These are phyloP conservation scores for Pseudozyma thailandica DNA, from an alignment of 1,284 basidiomycete genomes.

Conservation along the genomic window DNA sequence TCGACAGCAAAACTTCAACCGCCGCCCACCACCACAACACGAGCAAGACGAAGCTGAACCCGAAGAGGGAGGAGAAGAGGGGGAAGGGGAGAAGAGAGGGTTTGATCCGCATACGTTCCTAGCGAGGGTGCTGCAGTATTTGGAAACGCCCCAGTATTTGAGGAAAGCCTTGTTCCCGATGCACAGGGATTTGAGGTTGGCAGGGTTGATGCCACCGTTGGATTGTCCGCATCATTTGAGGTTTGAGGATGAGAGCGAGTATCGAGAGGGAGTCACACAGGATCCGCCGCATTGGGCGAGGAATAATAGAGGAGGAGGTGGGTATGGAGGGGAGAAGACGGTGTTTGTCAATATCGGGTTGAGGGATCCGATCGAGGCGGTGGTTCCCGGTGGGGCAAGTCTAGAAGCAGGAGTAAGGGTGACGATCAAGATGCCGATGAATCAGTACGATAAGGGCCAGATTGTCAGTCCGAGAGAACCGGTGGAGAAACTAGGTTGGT, in stretches of 20 bases:
- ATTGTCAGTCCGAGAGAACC: conserved; percentile 64
- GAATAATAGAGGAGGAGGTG: not conserved
- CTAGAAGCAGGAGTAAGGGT: conserved; percentile 53
- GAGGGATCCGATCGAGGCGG: conserved; percentile 55
- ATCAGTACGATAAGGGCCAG: conserved; percentile 3
- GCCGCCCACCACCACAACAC: conserved; percentile 5
- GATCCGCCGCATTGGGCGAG: conserved; percentile 44
- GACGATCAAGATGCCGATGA: conserved; percentile 55
- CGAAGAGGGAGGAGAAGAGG: conserved; percentile 4
- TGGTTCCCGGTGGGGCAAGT: conserved; percentile 2
- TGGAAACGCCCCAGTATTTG: conserved; percentile 68
- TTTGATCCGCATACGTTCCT: conserved; percentile 62
- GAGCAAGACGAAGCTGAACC: conserved; percentile 2
- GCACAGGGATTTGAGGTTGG: conserved; percentile 65
- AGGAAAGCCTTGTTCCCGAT: conserved; percentile 66
- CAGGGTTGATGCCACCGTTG: conserved; percentile 66
- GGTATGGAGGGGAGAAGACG: not conserved
- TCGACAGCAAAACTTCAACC: conserved; percentile 13
- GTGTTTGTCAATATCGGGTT: conserved; percentile 63
- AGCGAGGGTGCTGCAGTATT: conserved; percentile 64
- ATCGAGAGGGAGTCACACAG: conserved; percentile 62
- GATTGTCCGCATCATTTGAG: conserved; percentile 67
- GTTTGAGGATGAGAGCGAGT: conserved; percentile 59
- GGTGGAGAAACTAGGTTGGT: conserved; percentile 53
- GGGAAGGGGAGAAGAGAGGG: conserved; percentile 2